These are phyloP conservation scores for Atkinsonella texensis DNA, from an alignment of 2,329 filamentous ascomycete genomes.

Conservation along the genomic window DNA sequence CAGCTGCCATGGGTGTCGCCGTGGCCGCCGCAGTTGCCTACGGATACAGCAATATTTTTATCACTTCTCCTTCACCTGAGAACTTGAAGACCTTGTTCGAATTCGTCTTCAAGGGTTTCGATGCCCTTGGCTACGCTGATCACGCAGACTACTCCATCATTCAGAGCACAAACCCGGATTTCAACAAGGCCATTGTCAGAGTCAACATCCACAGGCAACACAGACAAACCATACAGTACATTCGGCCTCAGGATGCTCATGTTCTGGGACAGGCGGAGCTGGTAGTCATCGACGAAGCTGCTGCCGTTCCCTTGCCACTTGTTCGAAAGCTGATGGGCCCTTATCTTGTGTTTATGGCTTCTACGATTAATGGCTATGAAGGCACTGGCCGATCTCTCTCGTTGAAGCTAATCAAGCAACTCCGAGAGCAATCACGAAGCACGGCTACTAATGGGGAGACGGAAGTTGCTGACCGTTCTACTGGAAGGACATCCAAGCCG, in stretches of 20 bases:
- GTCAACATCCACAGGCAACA: constrained; percentile 94
- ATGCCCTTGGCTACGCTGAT: constrained; percentile 84
- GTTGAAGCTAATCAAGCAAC: constrained; percentile 91
- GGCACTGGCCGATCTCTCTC: constrained; percentile 91
- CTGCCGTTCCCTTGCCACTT: constrained; percentile 85
- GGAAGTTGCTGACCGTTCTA: constrained; percentile 65
- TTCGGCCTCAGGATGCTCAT: constrained; percentile 90
- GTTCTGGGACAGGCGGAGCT: constrained; percentile 90
- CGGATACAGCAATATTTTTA: constrained; percentile 98
- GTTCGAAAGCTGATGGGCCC: constrained; percentile 92
- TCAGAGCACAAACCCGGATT: constrained; percentile 94
- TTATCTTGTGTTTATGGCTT: constrained; percentile 98
- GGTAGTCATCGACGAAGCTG: constrained; percentile 93
- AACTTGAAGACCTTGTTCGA: constrained; percentile 98
- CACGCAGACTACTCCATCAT: constrained; percentile 97
- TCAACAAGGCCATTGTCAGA: constrained; percentile 96
- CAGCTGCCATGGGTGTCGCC: constrained; percentile 85
- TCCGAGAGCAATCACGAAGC: constrained; percentile 79
- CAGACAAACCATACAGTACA: constrained; percentile 96
- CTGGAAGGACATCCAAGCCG: constrained; percentile 58
- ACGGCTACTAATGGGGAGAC: constrained; percentile 42
- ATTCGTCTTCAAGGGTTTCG: constrained; percentile 97
- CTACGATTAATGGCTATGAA: constrained; percentile 97
- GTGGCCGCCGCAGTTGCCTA: constrained; percentile 90
- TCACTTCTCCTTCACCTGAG: constrained; percentile 93